These are phyloP conservation scores for Grosmannia clavigera DNA, from an alignment of 2,329 filamentous ascomycete species.

Conservation along the genomic window DNA sequence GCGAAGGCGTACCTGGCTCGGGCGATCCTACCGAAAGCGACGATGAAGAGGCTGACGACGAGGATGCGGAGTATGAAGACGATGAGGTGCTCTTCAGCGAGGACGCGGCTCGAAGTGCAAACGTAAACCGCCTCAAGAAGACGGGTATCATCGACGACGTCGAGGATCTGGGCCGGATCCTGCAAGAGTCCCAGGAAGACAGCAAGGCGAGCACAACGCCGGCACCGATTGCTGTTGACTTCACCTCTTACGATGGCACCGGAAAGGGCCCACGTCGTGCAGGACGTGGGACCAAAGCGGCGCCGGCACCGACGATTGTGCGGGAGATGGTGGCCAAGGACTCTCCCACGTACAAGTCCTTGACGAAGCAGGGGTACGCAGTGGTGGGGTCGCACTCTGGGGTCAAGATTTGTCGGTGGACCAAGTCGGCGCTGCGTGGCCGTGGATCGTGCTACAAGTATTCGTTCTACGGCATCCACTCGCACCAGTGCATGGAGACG, in stretches of 20 bases:
- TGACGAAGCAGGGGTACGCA: conserved; percentile 93
- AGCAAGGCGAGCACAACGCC: conserved; percentile 6
- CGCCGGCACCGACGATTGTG: conserved; percentile 16
- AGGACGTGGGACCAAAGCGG: conserved; percentile 23
- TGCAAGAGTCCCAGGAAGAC: conserved; percentile 34
- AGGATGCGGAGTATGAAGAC: conserved; percentile 65
- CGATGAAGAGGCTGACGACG: conserved; percentile 51
- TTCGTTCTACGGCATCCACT: conserved; percentile 93
- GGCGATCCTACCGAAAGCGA: conserved; percentile 79
- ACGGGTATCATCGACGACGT: conserved; percentile 56
- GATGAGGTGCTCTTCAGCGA: conserved; percentile 39
- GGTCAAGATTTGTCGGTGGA: conserved; percentile 97
- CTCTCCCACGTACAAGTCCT: conserved; percentile 75
- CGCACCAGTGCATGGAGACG: conserved; percentile 96
- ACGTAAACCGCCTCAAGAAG: conserved; percentile 29
- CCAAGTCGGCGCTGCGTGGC: conserved; percentile 87
- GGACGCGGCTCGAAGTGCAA: conserved; percentile 21
- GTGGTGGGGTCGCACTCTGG: conserved; percentile 93
- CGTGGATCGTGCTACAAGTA: conserved; percentile 96
- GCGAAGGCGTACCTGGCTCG: conserved; percentile 60
- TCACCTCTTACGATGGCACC: conserved; percentile 55
- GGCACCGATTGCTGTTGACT: conserved; percentile 66
- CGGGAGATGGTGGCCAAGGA: conserved; percentile 93
- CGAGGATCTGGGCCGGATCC: conserved; percentile 65
- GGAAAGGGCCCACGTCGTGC: conserved; percentile 19